Base-by-base conservation (phyloP, 495 filamentous ascomycete genomes). In the Aspergillus avenaceus region DNA sequence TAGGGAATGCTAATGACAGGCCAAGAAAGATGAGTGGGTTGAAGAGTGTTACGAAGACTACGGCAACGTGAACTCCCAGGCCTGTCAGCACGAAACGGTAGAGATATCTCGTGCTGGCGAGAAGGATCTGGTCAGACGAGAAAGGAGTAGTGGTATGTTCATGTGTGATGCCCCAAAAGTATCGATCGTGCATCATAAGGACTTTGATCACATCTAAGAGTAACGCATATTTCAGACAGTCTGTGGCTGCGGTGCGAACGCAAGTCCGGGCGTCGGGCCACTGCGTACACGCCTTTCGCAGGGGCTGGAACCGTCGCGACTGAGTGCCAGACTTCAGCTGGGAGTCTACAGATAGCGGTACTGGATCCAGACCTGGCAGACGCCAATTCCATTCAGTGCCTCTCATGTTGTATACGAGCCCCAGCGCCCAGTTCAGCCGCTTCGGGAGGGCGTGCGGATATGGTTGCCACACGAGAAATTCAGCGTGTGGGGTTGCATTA, bases 301-400 rank as follows among this genome's bases (percentile, higher is more conserved):
- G 45, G 32, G 1, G 32, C 31, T 6, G 59, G 16, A 13, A 37
- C 49, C 8, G 34, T 37, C 16, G 45, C 16, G 16, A 19, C 24
- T 40, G 52, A 52, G 40, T 59, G 43, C 41, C 42, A 46, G 51
- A 31, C 52, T 55, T 50, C 19, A 79, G 67, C 50, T 75, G 65
- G 37, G 64, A 41, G 52, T 72, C 61, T 27, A 84, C 67, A 31
- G 62, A 58, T 45, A 58, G 56, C 38, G 86, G 84, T 23, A 85
- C 72, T 8, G 80, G 75, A 7, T 82, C 82, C 3, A 88, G 61
- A 19, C 73, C 74, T 8, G 80, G 63, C 42, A 81, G 78, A 13
- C 83, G 77, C 77, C 82, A 88, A 58, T 85, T 88, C 89, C 89
- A 96, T 55, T 88, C 87, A 8, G 83, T 77, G 0, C 87, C 84